These are phyloP conservation scores for Poronia punctata DNA, from an alignment of 495 filamentous ascomycete genomes.

Conservation along the genomic window DNA sequence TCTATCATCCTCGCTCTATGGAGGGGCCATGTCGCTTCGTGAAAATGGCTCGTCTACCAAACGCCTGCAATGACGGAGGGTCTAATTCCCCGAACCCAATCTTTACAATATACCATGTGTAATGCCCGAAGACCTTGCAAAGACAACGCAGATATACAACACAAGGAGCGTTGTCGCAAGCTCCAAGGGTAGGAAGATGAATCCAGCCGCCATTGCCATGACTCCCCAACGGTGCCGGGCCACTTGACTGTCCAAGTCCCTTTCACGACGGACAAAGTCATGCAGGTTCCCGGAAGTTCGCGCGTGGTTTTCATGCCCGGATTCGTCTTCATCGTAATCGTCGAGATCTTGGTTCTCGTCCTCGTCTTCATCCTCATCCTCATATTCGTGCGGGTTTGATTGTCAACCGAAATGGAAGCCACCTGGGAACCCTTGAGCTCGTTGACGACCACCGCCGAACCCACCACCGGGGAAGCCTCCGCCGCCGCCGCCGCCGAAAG, in stretches of 20 bases:
- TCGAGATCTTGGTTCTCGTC: constrained; percentile 12
- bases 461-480: constrained; percentile 36
- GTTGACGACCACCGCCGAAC: constrained; percentile 25
- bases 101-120: constrained; percentile 20
- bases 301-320: constrained; percentile 4
- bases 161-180: constrained; percentile 22
- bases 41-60: constrained; percentile 18
- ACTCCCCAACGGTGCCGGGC: constrained; percentile 21
- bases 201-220: constrained; percentile 17
- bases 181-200: constrained; percentile 20
- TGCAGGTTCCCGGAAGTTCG: constrained; percentile 11
- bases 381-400: constrained; percentile 27
- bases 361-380: constrained; percentile 9
- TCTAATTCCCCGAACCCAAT: constrained; percentile 20
- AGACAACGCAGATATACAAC: constrained; percentile 23
- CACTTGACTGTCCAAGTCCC: constrained; percentile 18
- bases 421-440: constrained; percentile 29
- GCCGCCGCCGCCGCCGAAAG: constrained; percentile 29
- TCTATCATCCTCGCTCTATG: too few species aligned
- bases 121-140: constrained; percentile 22
- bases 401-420: constrained; percentile 46
- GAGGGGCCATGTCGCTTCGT: constrained; percentile 12
- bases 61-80: constrained; percentile 25
- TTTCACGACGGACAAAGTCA: constrained; percentile 21
- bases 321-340: constrained; percentile 13